Base-by-base conservation (phyloP, 164 flowering plant species). In the Dillenia turbinata region DNA sequence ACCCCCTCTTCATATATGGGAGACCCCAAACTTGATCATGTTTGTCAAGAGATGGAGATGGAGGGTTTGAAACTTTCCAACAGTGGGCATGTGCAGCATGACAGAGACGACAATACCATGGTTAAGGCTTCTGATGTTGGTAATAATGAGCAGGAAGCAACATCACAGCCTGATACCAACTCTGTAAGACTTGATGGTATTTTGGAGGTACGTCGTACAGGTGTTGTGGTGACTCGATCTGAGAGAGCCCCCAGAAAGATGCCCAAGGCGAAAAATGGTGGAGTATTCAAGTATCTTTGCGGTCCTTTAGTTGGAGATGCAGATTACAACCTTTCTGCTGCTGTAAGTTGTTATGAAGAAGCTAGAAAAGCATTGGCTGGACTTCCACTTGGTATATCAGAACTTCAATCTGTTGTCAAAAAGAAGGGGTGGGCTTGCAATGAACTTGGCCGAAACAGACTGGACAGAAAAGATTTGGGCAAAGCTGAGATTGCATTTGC, bases 381-480 rank as follows among this genome's bases (percentile, higher is more conserved):
- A 48, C 66, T 77, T 57, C 74, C 83, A 56, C n/a, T 68, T 71
- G 78, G 71, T 61, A 85, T 85, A 9, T 47, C 60, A 5, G 95
- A 91, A 67, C 57, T 81, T 6, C 83, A 79, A 51, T 80, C 93
- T 62, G 69, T 85, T 11, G 22, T 83, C 9, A 94, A 79, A 68
- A 91, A 86, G 89, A 84, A 81, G 73, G 99, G 99, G 46, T 94
- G 99, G 97, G 96, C 77, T 48, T 89, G 89, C 75, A 94, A 94
- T 78, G 99, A 94, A 79, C 68, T 94, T 50, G 99, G 99, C 56
- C 79, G 99, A 67, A 63, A 54, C 26, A 75, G 87, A 73, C 82
- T 94, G 52, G 84, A 75, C 26, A 78, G 75, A 40, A 79, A 78
- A 70, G 87, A 89, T 47, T 57, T 94, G 68, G 72, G 50, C 55